Base-by-base conservation (phyloP, 345 rosid genomes). In the Viola odorata region DNA sequence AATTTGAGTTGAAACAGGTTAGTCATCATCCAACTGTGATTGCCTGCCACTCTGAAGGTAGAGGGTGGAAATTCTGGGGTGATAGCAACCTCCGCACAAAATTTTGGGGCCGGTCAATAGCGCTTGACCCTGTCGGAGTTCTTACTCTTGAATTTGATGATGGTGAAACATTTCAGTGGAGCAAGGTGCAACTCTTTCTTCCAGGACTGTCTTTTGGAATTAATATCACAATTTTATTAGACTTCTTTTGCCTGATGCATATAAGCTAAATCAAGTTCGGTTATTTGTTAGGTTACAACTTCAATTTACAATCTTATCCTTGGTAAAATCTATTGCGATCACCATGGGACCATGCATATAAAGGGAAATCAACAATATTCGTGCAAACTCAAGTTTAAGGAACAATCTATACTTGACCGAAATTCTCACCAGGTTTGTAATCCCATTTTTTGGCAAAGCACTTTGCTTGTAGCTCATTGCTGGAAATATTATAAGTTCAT, bases 41-140 rank as follows among this genome's bases (percentile, higher is more conserved):
- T 73, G 97, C 96, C 68, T 91, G 96, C 85, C 96, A 94, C 58
- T 86, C 95, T 74, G 89, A 94, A 82, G 99, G 99, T 61, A 85
- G 79, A 75, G 99, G 99, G 40, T 94, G 99, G 99, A 94, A 80
- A 77, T 88, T 94, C 72, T 94, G 91, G 95, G 97, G 86, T 41
- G 99, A 94, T 69, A 84, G 96, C 76, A 91, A 91, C 77, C 81
- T 94, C 67, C 83, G 83, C 44, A 75, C 96, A 62, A 94, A 91
- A 79, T 91, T 94, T 72, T 91, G 99, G 99, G 99, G 99, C 32
- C 85, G 86, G 67, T 94, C 99, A 1, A 91, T 94, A 78, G 96
- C 88, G 84, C 89, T 94, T n/a, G 92, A 94, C 56, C 99, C 99
- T 58, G 89, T 85, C 3, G 97, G 99, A 69, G 76, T 76, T 67